Evolutionary conservation across 2,329 filamentous ascomycete genomes (phyloP).

Genomic region (Cladosporium cucumerinum): DNA sequence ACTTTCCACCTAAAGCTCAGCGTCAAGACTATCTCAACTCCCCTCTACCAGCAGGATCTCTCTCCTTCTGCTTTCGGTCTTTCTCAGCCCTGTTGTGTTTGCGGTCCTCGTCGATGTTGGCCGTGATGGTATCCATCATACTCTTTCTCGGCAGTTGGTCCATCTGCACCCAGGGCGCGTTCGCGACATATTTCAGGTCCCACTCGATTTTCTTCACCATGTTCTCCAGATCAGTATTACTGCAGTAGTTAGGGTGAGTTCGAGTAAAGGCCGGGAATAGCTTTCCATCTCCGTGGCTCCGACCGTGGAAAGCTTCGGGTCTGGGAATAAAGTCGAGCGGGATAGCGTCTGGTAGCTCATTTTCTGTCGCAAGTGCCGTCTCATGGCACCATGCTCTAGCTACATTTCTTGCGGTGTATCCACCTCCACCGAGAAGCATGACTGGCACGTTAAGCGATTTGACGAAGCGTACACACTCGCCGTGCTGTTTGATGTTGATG

Average conservation of each 20-base stretch:
- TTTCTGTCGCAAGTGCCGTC: constrained; percentile 79
- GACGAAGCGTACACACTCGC: constrained; percentile 80
- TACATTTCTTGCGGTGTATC: constrained; percentile 92
- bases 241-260: constrained; percentile 59
- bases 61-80: constrained; percentile 40
- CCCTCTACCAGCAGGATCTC: constrained; percentile 44
- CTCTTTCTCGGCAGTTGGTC: constrained; percentile 13
- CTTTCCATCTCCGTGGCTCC: constrained; percentile 65
- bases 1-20: not conserved
- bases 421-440: constrained; percentile 86
- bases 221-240: constrained; percentile 71
- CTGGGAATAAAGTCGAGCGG: constrained; percentile 72
- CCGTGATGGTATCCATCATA: constrained; percentile 39
- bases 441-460: constrained; percentile 76
- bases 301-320: constrained; percentile 74
- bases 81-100: constrained; percentile 44
- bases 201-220: constrained; percentile 76
- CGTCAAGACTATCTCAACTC: constrained; percentile 33
- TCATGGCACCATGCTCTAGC: constrained; percentile 94
- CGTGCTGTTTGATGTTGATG: constrained; percentile 88
- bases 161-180: constrained; percentile 62
- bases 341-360: constrained; percentile 68
- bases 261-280: constrained; percentile 75
- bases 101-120: constrained; percentile 65
- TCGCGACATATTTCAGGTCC: constrained; percentile 78